Percentiles rank a stretch among this genome's conserved stretches.
Conservation (phyloP, 805 yeast genomes). For the Wickerhamomyces pijperi region DNA sequence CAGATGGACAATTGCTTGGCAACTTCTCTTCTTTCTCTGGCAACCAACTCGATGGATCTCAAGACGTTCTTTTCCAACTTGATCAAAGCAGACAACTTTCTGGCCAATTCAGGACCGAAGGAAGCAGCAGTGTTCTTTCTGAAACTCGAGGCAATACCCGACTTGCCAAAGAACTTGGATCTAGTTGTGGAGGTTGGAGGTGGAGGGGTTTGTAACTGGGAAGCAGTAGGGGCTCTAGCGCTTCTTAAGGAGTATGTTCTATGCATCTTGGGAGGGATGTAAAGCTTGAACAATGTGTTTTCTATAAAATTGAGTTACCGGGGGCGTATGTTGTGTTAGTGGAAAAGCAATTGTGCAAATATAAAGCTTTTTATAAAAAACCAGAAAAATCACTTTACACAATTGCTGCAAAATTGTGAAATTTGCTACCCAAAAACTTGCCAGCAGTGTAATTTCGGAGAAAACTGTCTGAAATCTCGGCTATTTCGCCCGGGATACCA, state of each 20-base stretch:
- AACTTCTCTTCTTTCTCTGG: slow-evolving; percentile 89
- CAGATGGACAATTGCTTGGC: slow-evolving; percentile 94
- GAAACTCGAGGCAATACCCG: slow-evolving; percentile 55
- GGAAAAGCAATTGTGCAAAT: no score
- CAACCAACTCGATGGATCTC: slow-evolving; percentile 87
- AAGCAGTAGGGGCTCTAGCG: slow-evolving; percentile 72
- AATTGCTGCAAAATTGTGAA: neutral
- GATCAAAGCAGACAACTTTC: slow-evolving; percentile 82
- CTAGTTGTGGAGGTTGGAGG: slow-evolving; percentile 71
- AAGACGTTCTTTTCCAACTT: slow-evolving; percentile 94
- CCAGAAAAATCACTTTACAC: no score
- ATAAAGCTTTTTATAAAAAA: no score
- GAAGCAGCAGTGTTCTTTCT: slow-evolving; percentile 84
- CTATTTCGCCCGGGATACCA: no score
- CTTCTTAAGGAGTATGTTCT: slow-evolving; percentile 78
- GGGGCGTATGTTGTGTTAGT: no score
- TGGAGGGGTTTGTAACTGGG: slow-evolving; percentile 70
- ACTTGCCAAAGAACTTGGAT: slow-evolving; percentile 66
- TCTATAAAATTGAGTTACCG: no score
- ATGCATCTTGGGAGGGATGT: slow-evolving; percentile 51
- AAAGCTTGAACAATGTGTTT: no score
- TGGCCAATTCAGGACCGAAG: slow-evolving; percentile 88
- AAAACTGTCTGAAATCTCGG: no score
- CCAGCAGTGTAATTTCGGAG: no score
- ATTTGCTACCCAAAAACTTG: no score